phyloP scores from a whole-genome alignment of 208 protist species.

The Trypanosoma scelopori region DNA sequence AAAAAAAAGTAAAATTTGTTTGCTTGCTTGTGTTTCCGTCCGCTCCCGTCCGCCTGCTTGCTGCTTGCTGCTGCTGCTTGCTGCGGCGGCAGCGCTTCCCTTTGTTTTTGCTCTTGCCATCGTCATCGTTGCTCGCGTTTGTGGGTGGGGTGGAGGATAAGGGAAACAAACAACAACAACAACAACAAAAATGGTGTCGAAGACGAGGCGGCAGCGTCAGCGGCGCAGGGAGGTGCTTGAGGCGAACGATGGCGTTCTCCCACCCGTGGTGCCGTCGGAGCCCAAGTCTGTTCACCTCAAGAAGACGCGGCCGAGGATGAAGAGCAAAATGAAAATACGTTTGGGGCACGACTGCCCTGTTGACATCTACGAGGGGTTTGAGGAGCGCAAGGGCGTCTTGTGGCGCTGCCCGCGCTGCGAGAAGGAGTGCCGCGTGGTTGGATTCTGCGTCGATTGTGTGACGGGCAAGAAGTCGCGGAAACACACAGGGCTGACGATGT shows the following conservation, averaged over 20 bases:
- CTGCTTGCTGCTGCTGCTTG: no score
- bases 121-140: no score
- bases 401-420: slow-evolving; percentile 77
- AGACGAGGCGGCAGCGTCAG: slow-evolving; percentile 84
- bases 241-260: slow-evolving; percentile 64
- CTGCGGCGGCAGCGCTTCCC: no score
- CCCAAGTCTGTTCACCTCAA: slow-evolving; percentile 87
- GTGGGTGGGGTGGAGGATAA: no score
- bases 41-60: no score
- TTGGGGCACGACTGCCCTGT: slow-evolving; percentile 79
- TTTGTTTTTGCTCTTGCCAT: no score
- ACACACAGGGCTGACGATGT: slow-evolving; percentile 62
- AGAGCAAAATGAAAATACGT: slow-evolving; percentile 89
- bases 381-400: slow-evolving; percentile 78
- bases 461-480: slow-evolving; percentile 60
- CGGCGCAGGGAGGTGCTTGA: slow-evolving; percentile 69
- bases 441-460: slow-evolving; percentile 85
- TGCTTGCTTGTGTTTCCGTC: no score
- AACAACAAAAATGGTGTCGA: slow-evolving; percentile 93
- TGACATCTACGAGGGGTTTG: slow-evolving; percentile 87
- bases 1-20: no score
- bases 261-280: slow-evolving; percentile 54
- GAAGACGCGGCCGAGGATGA: slow-evolving; percentile 88
- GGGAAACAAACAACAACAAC: no score
- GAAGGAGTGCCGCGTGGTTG: slow-evolving; percentile 72